A percentile compares a stretch with the other conserved stretches of the same genome.
These are phyloP conservation scores for Claviceps arundinis DNA, from an alignment of 2,329 filamentous ascomycete genomes.

Conservation along the genomic window DNA sequence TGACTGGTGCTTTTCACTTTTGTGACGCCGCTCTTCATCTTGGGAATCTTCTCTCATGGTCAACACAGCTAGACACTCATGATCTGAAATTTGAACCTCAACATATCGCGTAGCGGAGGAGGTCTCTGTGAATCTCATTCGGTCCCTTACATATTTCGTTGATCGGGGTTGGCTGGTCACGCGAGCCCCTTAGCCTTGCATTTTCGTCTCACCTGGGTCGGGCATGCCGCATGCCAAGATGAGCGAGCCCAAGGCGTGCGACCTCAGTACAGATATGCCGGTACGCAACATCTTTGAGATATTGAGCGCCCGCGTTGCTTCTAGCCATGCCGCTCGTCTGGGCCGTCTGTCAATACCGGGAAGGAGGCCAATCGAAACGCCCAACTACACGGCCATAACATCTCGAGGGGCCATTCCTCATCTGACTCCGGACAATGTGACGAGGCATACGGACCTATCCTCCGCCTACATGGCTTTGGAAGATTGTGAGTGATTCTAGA, in stretches of 20 bases:
- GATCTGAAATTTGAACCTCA: neutral
- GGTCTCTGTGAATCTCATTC: neutral
- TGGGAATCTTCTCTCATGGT: neutral
- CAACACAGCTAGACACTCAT: neutral
- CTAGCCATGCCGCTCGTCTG: constrained; percentile 43
- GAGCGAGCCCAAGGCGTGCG: constrained; percentile 12
- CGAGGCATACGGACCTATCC: constrained; percentile 47
- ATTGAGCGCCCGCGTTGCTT: constrained; percentile 25
- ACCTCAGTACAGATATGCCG: constrained; percentile 11
- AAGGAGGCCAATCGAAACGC: constrained; percentile 61
- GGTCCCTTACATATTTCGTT: neutral
- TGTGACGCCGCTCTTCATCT: neutral
- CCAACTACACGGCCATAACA: constrained; percentile 65
- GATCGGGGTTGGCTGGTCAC: neutral
- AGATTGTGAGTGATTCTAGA: constrained; percentile 56
- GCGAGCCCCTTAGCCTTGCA: neutral
- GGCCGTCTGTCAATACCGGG: constrained; percentile 51
- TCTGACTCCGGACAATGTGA: constrained; percentile 71
- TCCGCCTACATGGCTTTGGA: constrained; percentile 76
- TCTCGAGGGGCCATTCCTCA: constrained; percentile 82
- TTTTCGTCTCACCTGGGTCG: neutral
- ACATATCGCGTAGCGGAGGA: neutral
- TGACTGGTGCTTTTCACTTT: neutral
- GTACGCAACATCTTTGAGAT: constrained; percentile 29
- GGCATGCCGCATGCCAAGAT: constrained; percentile 10